A percentile compares a stretch with the other conserved stretches of the same genome.
phyloP scores from a whole-genome alignment of 768 basidiomycete genomes.

The Agrocybe chaxingu region DNA sequence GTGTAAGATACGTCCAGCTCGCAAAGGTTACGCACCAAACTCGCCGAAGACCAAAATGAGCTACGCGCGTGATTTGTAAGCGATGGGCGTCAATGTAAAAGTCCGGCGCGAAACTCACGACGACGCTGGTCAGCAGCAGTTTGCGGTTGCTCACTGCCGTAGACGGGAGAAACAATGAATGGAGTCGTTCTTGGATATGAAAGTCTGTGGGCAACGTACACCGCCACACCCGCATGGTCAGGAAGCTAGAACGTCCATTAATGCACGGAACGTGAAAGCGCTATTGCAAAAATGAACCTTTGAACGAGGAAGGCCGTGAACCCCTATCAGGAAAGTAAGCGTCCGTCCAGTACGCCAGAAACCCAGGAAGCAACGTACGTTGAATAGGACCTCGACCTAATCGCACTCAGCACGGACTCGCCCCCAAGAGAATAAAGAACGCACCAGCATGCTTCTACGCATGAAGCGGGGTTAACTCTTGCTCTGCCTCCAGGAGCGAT shows the following conservation, averaged over 20 bases:
- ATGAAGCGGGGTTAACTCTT: background rate
- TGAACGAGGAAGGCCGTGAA: constrained; percentile 25
- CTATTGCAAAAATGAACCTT: constrained; percentile 11
- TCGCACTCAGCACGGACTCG: background rate
- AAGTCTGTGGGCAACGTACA: constrained; percentile 13
- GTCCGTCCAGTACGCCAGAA: background rate
- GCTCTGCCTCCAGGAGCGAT: background rate
- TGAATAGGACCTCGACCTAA: constrained; percentile 25
- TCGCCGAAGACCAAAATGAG: constrained; percentile 20
- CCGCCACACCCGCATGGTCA: constrained; percentile 25
- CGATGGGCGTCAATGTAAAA: background rate
- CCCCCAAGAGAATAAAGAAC: background rate
- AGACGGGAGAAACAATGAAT: constrained; percentile 2
- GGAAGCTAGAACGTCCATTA: constrained; percentile 16
- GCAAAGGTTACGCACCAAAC: constrained; percentile 15
- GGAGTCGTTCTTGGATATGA: background rate
- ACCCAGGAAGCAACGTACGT: constrained; percentile 8
- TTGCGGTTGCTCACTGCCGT: constrained; percentile 23
- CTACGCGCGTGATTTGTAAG: constrained; percentile 5
- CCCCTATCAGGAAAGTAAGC: constrained; percentile 9
- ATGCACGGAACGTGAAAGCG: background rate
- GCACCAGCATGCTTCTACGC: constrained; percentile 20
- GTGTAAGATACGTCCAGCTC: background rate
- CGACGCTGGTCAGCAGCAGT: constrained; percentile 14
- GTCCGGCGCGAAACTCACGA: constrained; percentile 12